Conservation (phyloP, 352 stramenopile species). For the Phytophthora lateralis region DNA sequence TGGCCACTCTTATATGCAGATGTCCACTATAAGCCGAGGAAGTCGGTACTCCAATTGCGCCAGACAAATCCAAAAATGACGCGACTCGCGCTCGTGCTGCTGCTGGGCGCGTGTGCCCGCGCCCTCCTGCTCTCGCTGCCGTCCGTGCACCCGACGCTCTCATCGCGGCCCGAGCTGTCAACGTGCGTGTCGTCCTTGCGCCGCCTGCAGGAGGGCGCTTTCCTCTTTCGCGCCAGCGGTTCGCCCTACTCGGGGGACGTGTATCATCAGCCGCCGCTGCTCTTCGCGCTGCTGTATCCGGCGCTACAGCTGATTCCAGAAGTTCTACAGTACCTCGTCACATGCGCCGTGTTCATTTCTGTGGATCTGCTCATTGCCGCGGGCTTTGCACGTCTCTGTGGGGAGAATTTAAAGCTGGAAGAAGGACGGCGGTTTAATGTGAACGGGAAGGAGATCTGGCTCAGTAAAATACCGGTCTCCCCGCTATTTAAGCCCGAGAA, state of each 20-base stretch:
- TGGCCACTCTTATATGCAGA: no score
- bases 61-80: not conserved
- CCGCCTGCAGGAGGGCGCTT: slow-evolving; percentile 64
- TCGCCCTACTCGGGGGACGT: slow-evolving; percentile 80
- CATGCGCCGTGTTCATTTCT: slow-evolving; percentile 49
- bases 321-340: slow-evolving; percentile 32
- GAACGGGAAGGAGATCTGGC: slow-evolving; percentile 65
- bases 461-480: slow-evolving; percentile 73
- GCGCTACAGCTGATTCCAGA: slow-evolving; percentile 34
- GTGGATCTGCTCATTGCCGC: slow-evolving; percentile 65
- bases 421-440: slow-evolving; percentile 49
- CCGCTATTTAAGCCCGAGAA: slow-evolving; percentile 57
- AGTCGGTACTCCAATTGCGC: no score
- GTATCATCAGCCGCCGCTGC: slow-evolving; percentile 83
- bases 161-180: slow-evolving; percentile 64
- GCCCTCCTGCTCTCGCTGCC: slow-evolving; percentile 42
- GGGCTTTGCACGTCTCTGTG: slow-evolving; percentile 63
- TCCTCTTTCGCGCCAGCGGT: slow-evolving; percentile 48
- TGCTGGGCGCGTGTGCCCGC: slow-evolving; percentile 45
- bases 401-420: slow-evolving; percentile 46
- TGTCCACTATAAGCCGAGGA: no score
- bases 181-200: slow-evolving; percentile 68
- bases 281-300: slow-evolving; percentile 73
- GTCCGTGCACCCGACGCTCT: slow-evolving; percentile 44
- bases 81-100: slow-evolving; percentile 27